Evolutionary conservation across 257 asterid species (phyloP).

Genomic region (Coffea eugenioides): DNA sequence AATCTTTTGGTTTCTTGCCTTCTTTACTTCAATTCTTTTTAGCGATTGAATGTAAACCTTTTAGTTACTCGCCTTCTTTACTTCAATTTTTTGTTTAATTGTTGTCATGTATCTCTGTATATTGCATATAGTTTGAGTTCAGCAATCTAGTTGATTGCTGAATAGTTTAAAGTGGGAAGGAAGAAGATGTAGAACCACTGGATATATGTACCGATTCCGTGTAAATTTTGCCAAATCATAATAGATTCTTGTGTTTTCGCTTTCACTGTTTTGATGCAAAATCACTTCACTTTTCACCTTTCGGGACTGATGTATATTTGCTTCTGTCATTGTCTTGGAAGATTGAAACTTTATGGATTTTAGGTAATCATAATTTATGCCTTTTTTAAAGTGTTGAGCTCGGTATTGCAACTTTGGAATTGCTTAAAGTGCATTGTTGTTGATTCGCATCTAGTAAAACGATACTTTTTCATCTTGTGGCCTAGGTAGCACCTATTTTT

Average conservation of each 20-base stretch:
- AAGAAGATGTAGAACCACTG: neutral
- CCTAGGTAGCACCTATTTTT: constrained; percentile 18
- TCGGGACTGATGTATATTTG: neutral
- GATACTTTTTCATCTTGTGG: constrained; percentile 12
- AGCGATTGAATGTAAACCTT: too few species aligned
- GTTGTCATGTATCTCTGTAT: neutral
- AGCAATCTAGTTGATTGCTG: neutral
- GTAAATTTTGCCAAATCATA: constrained; percentile 3
- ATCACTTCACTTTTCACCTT: neutral
- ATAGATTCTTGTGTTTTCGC: constrained; percentile 5
- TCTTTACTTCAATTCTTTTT: neutral
- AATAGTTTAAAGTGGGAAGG: neutral
- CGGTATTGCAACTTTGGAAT: constrained; percentile 32
- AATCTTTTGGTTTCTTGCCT: neutral
- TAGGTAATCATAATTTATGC: constrained; percentile 26
- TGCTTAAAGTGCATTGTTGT: constrained; percentile 28
- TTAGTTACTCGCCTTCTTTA: neutral
- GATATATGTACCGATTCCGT: neutral
- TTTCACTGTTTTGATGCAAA: constrained; percentile 18
- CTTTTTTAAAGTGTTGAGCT: constrained; percentile 40
- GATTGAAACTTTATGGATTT: constrained; percentile 25
- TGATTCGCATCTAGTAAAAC: constrained; percentile 12
- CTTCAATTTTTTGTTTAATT: neutral
- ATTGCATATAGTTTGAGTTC: neutral
- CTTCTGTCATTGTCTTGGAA: constrained; percentile 19